Evolutionary conservation across 371 early-diverging fungal genomes (phyloP).

Genomic region (Apophysomyces variabilis): DNA sequence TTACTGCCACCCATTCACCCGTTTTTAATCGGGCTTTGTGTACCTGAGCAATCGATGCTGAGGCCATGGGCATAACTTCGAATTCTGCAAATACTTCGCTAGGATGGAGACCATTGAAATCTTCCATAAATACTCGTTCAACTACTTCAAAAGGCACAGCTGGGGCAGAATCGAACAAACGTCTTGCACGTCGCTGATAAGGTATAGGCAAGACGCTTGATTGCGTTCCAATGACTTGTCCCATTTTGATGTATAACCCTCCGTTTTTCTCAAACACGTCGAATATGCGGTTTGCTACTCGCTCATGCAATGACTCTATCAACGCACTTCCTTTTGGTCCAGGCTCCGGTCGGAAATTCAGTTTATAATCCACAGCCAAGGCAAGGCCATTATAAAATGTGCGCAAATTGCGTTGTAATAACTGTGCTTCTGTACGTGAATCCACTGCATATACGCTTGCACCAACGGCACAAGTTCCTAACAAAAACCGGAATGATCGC

Average conservation of each 20-base stretch:
- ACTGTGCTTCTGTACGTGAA: slow-evolving; percentile 59
- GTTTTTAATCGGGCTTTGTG: slow-evolving; percentile 82
- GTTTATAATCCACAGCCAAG: slow-evolving; percentile 73
- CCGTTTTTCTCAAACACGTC: slow-evolving; percentile 83
- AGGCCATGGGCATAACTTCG: slow-evolving; percentile 75
- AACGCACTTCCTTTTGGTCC: slow-evolving; percentile 33
- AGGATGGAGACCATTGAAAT: slow-evolving; percentile 63
- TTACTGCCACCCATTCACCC: slow-evolving; percentile 84
- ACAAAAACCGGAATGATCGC: slow-evolving; percentile 1
- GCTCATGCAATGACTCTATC: slow-evolving; percentile 66
- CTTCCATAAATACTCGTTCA: slow-evolving; percentile 69
- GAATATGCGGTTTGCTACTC: slow-evolving; percentile 76
- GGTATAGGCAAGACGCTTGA: slow-evolving; percentile 79
- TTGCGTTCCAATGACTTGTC: slow-evolving; percentile 87
- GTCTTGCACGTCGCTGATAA: slow-evolving; percentile 70
- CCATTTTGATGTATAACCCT: slow-evolving; percentile 90
- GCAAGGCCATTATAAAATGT: slow-evolving; percentile 66
- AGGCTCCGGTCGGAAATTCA: slow-evolving; percentile 69
- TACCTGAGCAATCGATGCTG: slow-evolving; percentile 95
- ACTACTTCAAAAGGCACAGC: slow-evolving; percentile 71
- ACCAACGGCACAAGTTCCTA: slow-evolving; percentile 26
- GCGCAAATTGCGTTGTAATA: slow-evolving; percentile 58
- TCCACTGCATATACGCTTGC: slow-evolving; percentile 55
- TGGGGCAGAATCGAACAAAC: slow-evolving; percentile 86
- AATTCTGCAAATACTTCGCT: slow-evolving; percentile 76